A percentile compares a stretch with the other conserved stretches of the same genome.
Conservation (phyloP, 1,284 basidiomycete genomes). For the Papiliotrema nemorosa region DNA sequence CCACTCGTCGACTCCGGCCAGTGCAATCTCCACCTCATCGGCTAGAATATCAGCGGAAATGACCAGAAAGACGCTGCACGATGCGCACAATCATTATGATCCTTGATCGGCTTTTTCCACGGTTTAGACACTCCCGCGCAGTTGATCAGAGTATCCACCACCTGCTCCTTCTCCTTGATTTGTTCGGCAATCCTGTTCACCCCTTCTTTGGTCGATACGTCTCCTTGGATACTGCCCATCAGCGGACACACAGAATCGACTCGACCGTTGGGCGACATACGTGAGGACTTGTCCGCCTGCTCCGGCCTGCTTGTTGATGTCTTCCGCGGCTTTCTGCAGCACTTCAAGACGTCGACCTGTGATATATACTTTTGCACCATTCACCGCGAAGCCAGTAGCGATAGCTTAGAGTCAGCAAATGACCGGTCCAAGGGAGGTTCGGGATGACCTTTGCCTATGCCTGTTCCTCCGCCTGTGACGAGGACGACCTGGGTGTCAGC, state of each 20-base stretch:
- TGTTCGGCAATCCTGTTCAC: slow-evolving; percentile 1
- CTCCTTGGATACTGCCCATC: slow-evolving; percentile 9
- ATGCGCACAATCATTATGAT: slow-evolving; percentile 27
- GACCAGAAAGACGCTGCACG: slow-evolving; percentile 12
- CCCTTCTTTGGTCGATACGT: slow-evolving; percentile 10
- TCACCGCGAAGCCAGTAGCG: slow-evolving; percentile 17
- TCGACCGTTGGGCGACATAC: slow-evolving; percentile 1
- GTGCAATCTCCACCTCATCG: slow-evolving; percentile 18
- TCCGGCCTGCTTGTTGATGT: slow-evolving; percentile 13
- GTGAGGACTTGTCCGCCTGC: slow-evolving; percentile 7
- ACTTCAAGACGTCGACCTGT: slow-evolving; percentile 31
- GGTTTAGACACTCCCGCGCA: slow-evolving; percentile 10
- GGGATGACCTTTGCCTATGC: slow-evolving; percentile 20
- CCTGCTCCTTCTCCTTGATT: not conserved
- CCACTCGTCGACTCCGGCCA: slow-evolving; percentile 16
- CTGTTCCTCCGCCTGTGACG: slow-evolving; percentile 28
- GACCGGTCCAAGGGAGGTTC: not conserved
- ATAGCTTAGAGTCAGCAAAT: slow-evolving; percentile 1
- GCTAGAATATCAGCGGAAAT: slow-evolving; percentile 14
- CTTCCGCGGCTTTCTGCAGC: slow-evolving; percentile 21
- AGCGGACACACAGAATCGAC: not conserved
- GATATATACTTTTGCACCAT: slow-evolving; percentile 38
- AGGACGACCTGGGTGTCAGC: slow-evolving; percentile 17
- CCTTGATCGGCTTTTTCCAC: slow-evolving; percentile 5
- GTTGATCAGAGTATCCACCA: slow-evolving; percentile 12